A percentile compares a stretch with the other conserved stretches of the same genome.
These are phyloP conservation scores for Pyricularia grisea DNA, from an alignment of 2,329 filamentous ascomycete species.

Conservation along the genomic window DNA sequence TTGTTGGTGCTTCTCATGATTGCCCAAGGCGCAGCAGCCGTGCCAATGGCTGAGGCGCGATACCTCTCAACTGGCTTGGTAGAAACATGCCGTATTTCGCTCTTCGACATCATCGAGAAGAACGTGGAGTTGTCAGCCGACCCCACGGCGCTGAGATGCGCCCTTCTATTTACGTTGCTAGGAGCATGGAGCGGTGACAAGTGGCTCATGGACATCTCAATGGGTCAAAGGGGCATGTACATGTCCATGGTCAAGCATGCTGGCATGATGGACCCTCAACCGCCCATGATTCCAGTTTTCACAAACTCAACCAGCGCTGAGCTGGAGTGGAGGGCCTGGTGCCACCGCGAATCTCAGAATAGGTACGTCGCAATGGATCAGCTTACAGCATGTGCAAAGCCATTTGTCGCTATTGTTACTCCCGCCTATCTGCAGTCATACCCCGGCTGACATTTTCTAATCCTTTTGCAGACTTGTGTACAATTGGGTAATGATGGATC, in stretches of 20 bases:
- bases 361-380: slow-evolving; percentile 31
- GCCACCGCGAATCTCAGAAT: slow-evolving; percentile 53
- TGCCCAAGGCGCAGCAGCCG: slow-evolving; percentile 58
- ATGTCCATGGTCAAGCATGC: slow-evolving; percentile 64
- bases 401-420: no score
- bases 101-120: slow-evolving; percentile 64
- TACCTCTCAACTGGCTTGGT: slow-evolving; percentile 57
- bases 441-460: slow-evolving; percentile 9
- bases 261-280: slow-evolving; percentile 50
- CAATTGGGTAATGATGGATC: slow-evolving; percentile 67
- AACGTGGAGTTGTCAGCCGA: slow-evolving; percentile 60
- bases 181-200: slow-evolving; percentile 68
- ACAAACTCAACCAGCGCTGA: slow-evolving; percentile 32
- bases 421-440: no score
- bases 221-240: slow-evolving; percentile 67
- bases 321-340: slow-evolving; percentile 54
- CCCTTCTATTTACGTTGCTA: slow-evolving; percentile 57
- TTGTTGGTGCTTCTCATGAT: slow-evolving; percentile 63
- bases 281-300: slow-evolving; percentile 31
- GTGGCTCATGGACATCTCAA: slow-evolving; percentile 69
- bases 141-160: slow-evolving; percentile 53
- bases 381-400: neutral
- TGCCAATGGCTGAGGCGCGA: slow-evolving; percentile 54
- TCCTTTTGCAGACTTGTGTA: slow-evolving; percentile 49
- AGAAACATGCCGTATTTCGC: slow-evolving; percentile 62